Evolutionary conservation across 1,284 basidiomycete genomes (phyloP).

Genomic region (Ceratobasidium sp.): DNA sequence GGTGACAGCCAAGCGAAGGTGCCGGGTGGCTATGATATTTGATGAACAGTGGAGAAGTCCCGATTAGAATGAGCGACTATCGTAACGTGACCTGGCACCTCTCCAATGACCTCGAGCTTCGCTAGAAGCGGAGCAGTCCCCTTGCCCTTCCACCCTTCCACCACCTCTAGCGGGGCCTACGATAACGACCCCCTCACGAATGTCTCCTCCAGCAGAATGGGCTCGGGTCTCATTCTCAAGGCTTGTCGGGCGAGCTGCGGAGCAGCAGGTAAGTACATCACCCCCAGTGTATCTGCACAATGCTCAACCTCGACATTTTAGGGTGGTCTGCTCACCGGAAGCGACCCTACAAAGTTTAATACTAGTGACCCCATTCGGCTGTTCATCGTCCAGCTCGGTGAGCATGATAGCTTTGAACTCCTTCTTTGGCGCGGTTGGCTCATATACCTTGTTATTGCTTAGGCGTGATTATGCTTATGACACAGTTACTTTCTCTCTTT

Average conservation of each 20-base stretch:
- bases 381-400: conserved; percentile 90
- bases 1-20: too few species aligned
- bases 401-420: conserved; percentile 49
- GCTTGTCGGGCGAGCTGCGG: conserved; percentile 42
- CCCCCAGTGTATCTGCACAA: neutral
- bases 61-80: too few species aligned
- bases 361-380: conserved; percentile 77
- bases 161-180: neutral
- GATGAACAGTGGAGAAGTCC: too few species aligned
- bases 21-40: too few species aligned
- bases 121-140: conserved; percentile 5
- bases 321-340: conserved; percentile 21
- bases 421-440: neutral
- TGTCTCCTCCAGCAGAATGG: conserved; percentile 11
- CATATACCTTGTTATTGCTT: neutral
- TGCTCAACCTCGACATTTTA: conserved; percentile 3
- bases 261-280: conserved; percentile 41
- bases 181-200: conserved; percentile 2
- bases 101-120: conserved; percentile 17
- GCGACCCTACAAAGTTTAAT: conserved; percentile 30
- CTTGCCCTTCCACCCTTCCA: neutral
- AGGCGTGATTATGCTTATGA: conserved; percentile 83
- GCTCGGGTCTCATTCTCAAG: conserved; percentile 24
- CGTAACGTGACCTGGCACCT: too few species aligned
- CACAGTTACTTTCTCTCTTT: conserved; percentile 76